Conservation (phyloP, 2,329 filamentous ascomycete genomes). For the Kalmusia sp. region DNA sequence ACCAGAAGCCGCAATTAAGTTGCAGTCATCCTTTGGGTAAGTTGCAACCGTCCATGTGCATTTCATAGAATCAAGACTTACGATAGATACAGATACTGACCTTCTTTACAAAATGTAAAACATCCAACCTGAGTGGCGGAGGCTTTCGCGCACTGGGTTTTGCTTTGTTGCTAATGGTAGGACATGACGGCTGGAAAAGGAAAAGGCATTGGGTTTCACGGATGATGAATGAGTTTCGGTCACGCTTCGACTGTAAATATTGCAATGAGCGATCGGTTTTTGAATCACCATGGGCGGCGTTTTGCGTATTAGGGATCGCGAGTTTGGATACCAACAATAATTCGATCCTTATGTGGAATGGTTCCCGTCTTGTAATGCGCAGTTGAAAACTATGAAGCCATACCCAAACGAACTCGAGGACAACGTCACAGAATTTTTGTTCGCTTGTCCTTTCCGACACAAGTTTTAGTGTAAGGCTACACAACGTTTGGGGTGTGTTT, state of each 20-base stretch:
- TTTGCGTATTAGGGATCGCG: not conserved
- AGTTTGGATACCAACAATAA: not conserved
- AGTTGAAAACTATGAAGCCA: too few relatives aligned
- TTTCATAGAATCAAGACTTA: too few relatives aligned
- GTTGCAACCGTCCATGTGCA: slow-evolving; percentile 15
- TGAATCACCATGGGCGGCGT: not conserved
- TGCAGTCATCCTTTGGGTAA: slow-evolving; percentile 94
- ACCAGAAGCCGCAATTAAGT: slow-evolving; percentile 94
- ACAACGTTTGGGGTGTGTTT: not conserved
- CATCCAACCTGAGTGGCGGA: not conserved
- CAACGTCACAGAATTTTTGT: too few relatives aligned
- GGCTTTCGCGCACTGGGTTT: too few relatives aligned
- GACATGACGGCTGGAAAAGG: not conserved
- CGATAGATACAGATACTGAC: slow-evolving; percentile 47
- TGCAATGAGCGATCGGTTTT: not conserved
- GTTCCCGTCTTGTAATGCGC: too few relatives aligned
- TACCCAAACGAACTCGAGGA: too few relatives aligned
- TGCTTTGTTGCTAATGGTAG: too few relatives aligned
- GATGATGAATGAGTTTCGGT: not conserved
- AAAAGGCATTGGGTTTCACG: not conserved
- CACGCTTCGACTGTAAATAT: slow-evolving; percentile 9
- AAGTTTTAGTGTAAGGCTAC: too few relatives aligned
- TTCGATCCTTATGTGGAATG: not conserved
- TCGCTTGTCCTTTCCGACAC: too few relatives aligned
- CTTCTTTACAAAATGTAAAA: slow-evolving; percentile 54